A percentile compares a stretch with the other conserved stretches of the same genome.
These are phyloP conservation scores for Leucoagaricus sp. DNA, from an alignment of 1,284 basidiomycete species.

Conservation along the genomic window DNA sequence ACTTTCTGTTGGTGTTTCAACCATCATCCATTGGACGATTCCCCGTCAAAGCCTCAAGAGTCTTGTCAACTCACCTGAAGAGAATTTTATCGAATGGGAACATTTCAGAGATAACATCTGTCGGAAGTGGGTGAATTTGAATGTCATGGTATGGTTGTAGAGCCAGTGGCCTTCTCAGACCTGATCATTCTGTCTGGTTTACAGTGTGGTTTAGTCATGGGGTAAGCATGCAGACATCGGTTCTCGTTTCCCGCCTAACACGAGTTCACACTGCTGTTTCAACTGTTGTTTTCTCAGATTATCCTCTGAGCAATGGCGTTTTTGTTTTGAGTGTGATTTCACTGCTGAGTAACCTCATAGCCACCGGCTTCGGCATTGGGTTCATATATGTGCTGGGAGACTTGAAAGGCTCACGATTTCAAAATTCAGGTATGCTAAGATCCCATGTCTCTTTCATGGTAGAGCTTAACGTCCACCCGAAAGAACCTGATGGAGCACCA, in stretches of 20 bases:
- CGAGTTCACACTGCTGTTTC: conserved; percentile 5
- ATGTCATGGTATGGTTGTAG: conserved; percentile 12
- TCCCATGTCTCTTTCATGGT: neutral
- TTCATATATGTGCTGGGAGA: conserved; percentile 17
- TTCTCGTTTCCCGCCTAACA: neutral
- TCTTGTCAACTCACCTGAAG: conserved; percentile 4
- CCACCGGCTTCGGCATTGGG: conserved; percentile 16
- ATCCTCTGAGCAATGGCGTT: conserved; percentile 4
- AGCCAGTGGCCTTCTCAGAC: neutral
- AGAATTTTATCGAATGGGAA: conserved; percentile 12
- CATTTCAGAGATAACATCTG: conserved; percentile 14
- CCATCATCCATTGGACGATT: conserved; percentile 5
- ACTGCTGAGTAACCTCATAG: conserved; percentile 15
- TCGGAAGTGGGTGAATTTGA: conserved; percentile 16
- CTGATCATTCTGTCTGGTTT: neutral
- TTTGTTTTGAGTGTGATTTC: conserved; percentile 13
- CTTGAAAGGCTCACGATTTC: conserved; percentile 10
- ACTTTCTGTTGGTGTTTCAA: neutral
- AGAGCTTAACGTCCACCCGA: neutral
- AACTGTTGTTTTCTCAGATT: conserved; percentile 15
- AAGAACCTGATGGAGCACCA: conserved; percentile 13
- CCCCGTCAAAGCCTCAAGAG: conserved; percentile 2
- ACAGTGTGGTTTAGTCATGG: conserved; percentile 15
- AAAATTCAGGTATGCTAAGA: conserved; percentile 11
- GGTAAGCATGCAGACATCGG: neutral